A percentile compares a stretch with the other conserved stretches of the same genome.
Evolutionary conservation across 2,329 filamentous ascomycete species (phyloP).

Genomic region (Xylaria sp.): DNA sequence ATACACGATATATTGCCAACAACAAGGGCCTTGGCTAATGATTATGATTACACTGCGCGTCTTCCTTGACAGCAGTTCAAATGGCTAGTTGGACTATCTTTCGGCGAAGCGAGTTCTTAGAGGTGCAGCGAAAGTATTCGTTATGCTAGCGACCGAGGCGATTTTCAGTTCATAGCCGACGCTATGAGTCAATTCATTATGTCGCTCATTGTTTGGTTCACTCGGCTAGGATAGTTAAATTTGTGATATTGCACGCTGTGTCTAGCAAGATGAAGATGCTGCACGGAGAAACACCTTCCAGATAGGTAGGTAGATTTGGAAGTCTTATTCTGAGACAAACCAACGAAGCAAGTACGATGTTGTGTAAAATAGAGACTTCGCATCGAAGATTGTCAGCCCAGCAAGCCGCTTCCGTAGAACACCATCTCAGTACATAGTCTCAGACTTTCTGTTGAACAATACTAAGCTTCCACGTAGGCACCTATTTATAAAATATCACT

Average conservation of each 20-base stretch:
- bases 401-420: background rate
- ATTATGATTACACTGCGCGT: background rate
- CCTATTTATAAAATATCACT: background rate
- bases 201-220: background rate
- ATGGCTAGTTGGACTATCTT: background rate
- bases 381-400: background rate
- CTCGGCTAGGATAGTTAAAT: background rate
- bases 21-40: background rate
- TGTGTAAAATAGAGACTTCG: background rate
- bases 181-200: background rate
- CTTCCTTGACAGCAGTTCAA: too few relatives aligned
- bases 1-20: background rate
- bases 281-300: background rate
- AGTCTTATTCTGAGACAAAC: conserved; percentile 19
- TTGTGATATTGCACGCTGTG: background rate
- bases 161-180: background rate
- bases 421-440: background rate
- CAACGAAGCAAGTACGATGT: conserved; percentile 17
- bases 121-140: background rate
- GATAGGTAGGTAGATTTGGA: background rate
- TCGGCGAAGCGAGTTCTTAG: background rate
- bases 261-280: background rate
- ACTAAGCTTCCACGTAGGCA: background rate
- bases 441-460: background rate
- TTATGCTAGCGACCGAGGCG: background rate